Percentiles rank a stretch among this genome's conserved stretches.
phyloP scores from a whole-genome alignment of 2,329 filamentous ascomycete genomes.

The Leptographium galeiforme region DNA sequence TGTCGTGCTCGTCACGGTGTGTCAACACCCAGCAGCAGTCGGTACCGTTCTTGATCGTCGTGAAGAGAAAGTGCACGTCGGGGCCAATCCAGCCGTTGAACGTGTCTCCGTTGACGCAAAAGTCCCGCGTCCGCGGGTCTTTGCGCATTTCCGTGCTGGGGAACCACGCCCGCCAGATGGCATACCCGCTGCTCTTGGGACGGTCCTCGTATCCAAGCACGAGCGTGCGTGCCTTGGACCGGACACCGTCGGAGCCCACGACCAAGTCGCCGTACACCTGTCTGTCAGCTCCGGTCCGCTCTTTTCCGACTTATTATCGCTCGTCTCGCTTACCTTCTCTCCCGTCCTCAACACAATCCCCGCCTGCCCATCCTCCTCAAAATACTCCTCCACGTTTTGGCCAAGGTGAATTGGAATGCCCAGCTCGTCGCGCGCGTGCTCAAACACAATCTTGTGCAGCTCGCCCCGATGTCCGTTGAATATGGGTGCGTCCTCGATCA shows the following conservation, averaged over 20 bases:
- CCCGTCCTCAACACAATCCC: slow-evolving; percentile 25
- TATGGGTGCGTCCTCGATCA: slow-evolving; percentile 33
- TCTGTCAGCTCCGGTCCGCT: background rate
- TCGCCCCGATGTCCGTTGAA: slow-evolving; percentile 50
- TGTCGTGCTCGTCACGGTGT: slow-evolving; percentile 38
- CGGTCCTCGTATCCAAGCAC: slow-evolving; percentile 38
- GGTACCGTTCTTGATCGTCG: slow-evolving; percentile 39
- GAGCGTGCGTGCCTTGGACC: slow-evolving; percentile 35
- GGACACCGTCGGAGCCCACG: slow-evolving; percentile 40
- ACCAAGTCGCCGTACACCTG: slow-evolving; percentile 32
- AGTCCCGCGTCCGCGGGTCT: slow-evolving; percentile 37
- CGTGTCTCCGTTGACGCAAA: slow-evolving; percentile 42
- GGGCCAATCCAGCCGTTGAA: slow-evolving; percentile 47
- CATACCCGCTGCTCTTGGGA: slow-evolving; percentile 37
- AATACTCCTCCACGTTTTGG: slow-evolving; percentile 38
- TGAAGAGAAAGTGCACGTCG: slow-evolving; percentile 43
- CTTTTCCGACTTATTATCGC: too few relatives aligned
- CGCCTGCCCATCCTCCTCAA: slow-evolving; percentile 35
- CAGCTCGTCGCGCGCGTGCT: slow-evolving; percentile 40
- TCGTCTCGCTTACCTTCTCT: slow-evolving; percentile 1
- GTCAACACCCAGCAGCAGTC: slow-evolving; percentile 48
- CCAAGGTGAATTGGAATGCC: slow-evolving; percentile 42
- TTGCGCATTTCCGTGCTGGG: slow-evolving; percentile 35
- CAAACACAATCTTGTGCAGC: slow-evolving; percentile 44
- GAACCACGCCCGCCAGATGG: slow-evolving; percentile 40